Conservation (phyloP, 2,329 filamentous ascomycete species). For the Pseudogymnoascus sp. region DNA sequence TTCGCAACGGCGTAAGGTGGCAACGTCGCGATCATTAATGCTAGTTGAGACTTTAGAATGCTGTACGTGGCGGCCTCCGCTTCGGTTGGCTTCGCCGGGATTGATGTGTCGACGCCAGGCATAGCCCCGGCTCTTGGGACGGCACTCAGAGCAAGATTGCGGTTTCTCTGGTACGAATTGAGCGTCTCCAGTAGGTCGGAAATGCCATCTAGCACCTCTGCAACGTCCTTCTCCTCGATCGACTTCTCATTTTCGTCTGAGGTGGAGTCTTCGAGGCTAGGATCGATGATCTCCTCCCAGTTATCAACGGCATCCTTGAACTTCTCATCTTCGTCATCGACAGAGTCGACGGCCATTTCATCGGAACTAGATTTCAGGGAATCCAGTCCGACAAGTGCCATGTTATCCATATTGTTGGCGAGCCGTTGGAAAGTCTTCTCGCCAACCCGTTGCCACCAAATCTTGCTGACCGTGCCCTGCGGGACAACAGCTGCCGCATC, state of each 20-base stretch:
- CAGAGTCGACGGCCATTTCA: neutral
- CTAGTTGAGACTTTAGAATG: conserved; percentile 44
- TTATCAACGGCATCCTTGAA: conserved; percentile 47
- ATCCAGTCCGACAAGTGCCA: conserved; percentile 6
- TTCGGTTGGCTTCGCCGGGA: conserved; percentile 56
- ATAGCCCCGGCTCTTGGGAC: conserved; percentile 49
- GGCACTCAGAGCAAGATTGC: conserved; percentile 57
- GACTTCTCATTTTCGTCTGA: conserved; percentile 40
- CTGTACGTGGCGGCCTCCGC: conserved; percentile 46
- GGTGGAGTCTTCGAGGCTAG: conserved; percentile 35
- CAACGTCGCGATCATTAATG: conserved; percentile 43
- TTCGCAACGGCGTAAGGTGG: conserved; percentile 52
- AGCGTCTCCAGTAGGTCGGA: conserved; percentile 71
- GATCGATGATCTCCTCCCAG: conserved; percentile 55
- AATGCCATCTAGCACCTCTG: conserved; percentile 66
- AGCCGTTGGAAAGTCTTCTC: conserved; percentile 58
- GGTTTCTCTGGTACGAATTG: conserved; percentile 71
- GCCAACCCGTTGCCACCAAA: conserved; percentile 73
- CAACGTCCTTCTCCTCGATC: conserved; percentile 51
- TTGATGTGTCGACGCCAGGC: conserved; percentile 62
- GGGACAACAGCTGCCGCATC: conserved; percentile 65
- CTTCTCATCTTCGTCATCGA: conserved; percentile 31
- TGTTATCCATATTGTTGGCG: conserved; percentile 35
- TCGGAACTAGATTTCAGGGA: conserved; percentile 14
- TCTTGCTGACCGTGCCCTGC: conserved; percentile 55